Base-by-base conservation (phyloP, 2,329 filamentous ascomycete genomes). In the Aspergillus quadricinctus region DNA sequence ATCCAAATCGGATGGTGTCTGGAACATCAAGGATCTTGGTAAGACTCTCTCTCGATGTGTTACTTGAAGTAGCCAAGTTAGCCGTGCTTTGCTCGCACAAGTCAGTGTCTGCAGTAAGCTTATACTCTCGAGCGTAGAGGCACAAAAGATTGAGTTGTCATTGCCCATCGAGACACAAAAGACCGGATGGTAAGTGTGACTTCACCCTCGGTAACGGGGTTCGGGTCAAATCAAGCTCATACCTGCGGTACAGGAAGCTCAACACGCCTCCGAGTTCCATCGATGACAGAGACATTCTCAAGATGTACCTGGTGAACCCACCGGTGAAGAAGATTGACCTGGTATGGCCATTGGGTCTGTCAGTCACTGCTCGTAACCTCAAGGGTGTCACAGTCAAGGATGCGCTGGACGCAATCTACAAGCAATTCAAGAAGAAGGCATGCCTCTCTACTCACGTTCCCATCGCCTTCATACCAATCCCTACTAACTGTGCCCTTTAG, bases 371-470 rank as follows among this genome's bases (percentile, higher is more conserved):
- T 71, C 85, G 93, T 70, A 97, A 97, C 78, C 80, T 92, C 67
- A 93, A 92, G 77, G 93, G 93, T 55, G 92, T 97, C 65, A 97
- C 93, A 56, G 93, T 97, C 82, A 97, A 97, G 81, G 93, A 97
- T 76, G 92, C 92, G 57, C 74, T 96, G 74, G 92, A 97, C 75
- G 93, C 91, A 69, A 97, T 97, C 77, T 82, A 96, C 83, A 97
- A 96, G 82, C 85, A 89, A 66, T 96, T 90, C 82, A 96, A 95
- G 84, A 97, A 97, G 86, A 88, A 92, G 84, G 93, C 92, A 77
- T 66, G 85, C 27, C 21, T 48, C 4, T 46, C 48, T 4, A 19
- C n/a, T 4, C 8, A 5, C n/a, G 4, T n/a, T 48, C 21, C 41
- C 7, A 31, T 21, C 29, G 51, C 25, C 21, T 52, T 52, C 14